phyloP scores from a whole-genome alignment of 2,329 filamentous ascomycete genomes.

The Penicillium sp. region DNA sequence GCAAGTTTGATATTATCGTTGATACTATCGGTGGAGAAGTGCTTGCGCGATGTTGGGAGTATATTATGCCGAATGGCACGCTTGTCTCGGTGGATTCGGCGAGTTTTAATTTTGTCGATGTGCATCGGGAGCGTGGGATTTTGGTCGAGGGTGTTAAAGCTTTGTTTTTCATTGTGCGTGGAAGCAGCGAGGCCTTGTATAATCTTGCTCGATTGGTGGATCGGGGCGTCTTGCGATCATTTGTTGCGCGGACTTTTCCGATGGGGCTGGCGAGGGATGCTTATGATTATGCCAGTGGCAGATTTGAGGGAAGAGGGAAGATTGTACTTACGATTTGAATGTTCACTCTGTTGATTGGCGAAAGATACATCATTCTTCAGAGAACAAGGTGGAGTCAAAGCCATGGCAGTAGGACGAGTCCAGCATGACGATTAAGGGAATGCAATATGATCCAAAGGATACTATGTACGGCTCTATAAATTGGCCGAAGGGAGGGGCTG shows the following conservation, averaged over 20 bases:
- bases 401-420: no score
- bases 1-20: constrained; percentile 22
- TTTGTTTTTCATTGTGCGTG: constrained; percentile 22
- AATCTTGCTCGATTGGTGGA: constrained; percentile 12
- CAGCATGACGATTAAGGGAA: no score
- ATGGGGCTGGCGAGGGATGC: constrained; percentile 15
- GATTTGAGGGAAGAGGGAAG: constrained; percentile 19
- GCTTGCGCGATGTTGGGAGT: constrained; percentile 19
- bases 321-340: constrained; percentile 20
- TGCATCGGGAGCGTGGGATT: constrained; percentile 18
- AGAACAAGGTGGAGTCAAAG: no score
- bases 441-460: no score
- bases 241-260: constrained; percentile 18
- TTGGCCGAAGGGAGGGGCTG: no score
- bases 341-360: no score
- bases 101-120: constrained; percentile 26
- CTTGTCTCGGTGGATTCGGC: constrained; percentile 28
- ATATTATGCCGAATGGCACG: constrained; percentile 14
- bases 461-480: no score
- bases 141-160: constrained; percentile 16
- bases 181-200: constrained; percentile 11
- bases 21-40: constrained; percentile 26
- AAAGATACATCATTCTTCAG: no score
- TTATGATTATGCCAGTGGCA: constrained; percentile 18
- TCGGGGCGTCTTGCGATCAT: constrained; percentile 11